Conservation (phyloP, 495 filamentous ascomycete species). For the Bathelium albidoporum region DNA sequence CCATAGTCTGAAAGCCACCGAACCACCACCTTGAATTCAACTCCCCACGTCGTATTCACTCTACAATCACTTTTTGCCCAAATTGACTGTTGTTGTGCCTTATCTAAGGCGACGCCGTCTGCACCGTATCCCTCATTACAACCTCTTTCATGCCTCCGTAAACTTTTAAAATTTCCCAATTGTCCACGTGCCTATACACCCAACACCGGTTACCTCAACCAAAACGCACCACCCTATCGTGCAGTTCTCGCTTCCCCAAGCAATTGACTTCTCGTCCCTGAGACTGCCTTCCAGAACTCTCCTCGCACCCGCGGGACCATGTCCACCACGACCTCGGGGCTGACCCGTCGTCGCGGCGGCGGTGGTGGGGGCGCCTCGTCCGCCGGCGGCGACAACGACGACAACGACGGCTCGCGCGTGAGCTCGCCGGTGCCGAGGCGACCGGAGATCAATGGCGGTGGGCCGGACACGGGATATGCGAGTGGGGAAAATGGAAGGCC, state of each 20-base stretch:
- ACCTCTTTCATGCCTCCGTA: background rate
- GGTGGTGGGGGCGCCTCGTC: slow-evolving; percentile 44
- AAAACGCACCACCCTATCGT: background rate
- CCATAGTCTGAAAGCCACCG: background rate
- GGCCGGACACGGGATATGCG: slow-evolving; percentile 84
- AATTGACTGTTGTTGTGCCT: background rate
- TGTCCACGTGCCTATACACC: background rate
- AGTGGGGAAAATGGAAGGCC: slow-evolving; percentile 94
- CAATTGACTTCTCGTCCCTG: background rate
- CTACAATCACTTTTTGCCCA: background rate
- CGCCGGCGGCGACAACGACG: slow-evolving; percentile 40
- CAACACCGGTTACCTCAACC: background rate
- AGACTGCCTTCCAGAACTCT: background rate
- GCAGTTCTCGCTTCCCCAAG: too few species aligned
- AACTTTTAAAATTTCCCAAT: background rate
- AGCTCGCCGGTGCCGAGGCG: slow-evolving; percentile 56
- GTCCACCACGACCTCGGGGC: slow-evolving; percentile 37
- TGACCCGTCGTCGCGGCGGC: slow-evolving; percentile 67
- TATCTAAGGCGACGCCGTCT: background rate
- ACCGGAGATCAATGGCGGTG: slow-evolving; percentile 48
- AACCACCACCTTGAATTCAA: background rate
- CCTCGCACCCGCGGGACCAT: slow-evolving; percentile 2
- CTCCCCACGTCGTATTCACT: background rate
- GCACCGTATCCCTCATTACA: background rate
- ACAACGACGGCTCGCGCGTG: slow-evolving; percentile 55